Evolutionary conservation across 305 asterid species (phyloP).

Genomic region (Ajuga reptans): DNA sequence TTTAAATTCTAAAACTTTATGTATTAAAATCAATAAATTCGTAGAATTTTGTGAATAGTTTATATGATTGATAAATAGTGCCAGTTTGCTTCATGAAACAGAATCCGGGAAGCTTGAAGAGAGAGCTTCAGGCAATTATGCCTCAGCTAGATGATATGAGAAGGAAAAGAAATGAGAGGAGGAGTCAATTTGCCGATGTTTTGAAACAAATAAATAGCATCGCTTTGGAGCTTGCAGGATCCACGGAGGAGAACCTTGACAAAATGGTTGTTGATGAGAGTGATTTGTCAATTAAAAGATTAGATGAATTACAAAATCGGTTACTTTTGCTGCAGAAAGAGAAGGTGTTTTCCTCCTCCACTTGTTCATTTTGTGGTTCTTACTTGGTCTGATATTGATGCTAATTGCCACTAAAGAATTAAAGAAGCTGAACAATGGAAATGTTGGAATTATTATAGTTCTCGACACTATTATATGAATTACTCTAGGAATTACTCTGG

Average conservation of each 20-base stretch:
- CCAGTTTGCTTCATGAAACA: constrained; percentile 33
- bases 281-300: constrained; percentile 59
- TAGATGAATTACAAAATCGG: constrained; percentile 52
- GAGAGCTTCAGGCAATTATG: constrained; percentile 52
- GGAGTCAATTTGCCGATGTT: constrained; percentile 49
- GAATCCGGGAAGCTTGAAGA: constrained; percentile 53
- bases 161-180: constrained; percentile 55
- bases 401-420: neutral
- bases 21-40: neutral
- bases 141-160: constrained; percentile 61
- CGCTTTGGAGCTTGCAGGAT: constrained; percentile 49
- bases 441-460: neutral
- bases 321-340: constrained; percentile 50
- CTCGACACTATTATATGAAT: neutral
- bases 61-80: neutral
- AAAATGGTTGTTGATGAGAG: constrained; percentile 38
- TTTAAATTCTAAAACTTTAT: neutral
- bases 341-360: constrained; percentile 40
- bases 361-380: neutral
- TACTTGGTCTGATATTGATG: constrained; percentile 6
- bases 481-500: neutral
- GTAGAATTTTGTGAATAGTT: neutral
- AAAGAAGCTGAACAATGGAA: neutral
- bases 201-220: constrained; percentile 51
- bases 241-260: constrained; percentile 25